Evolutionary conservation across 1,284 basidiomycete genomes (phyloP).

Genomic region (Entoloma clypeatum): DNA sequence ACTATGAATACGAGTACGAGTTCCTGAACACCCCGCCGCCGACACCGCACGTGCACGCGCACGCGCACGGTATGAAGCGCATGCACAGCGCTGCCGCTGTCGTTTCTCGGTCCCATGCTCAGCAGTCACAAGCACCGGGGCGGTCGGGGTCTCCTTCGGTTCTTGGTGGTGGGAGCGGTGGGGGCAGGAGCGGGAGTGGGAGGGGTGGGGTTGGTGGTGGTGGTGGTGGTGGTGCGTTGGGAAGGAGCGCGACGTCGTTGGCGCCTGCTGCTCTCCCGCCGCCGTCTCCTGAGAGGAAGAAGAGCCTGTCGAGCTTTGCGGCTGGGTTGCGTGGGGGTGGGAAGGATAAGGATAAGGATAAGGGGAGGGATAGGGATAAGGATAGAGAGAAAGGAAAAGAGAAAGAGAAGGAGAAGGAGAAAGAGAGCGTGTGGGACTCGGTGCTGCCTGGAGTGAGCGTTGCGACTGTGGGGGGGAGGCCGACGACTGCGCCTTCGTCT

Average conservation of each 20-base stretch:
- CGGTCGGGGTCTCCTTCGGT: too few species aligned
- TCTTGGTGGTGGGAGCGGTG: too few species aligned
- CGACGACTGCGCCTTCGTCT: slow-evolving; percentile 9
- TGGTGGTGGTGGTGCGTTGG: too few species aligned
- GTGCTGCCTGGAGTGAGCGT: too few species aligned
- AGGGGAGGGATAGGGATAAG: slow-evolving; percentile 5
- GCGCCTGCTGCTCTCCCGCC: not conserved
- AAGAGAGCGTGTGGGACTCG: slow-evolving; percentile 5
- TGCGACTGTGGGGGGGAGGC: too few species aligned
- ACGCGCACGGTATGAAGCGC: slow-evolving; percentile 10
- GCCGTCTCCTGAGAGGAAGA: slow-evolving; percentile 13
- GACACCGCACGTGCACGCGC: slow-evolving; percentile 1
- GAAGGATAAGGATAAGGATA: slow-evolving; percentile 10
- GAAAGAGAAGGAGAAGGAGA: slow-evolving; percentile 2
- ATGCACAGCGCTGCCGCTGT: too few species aligned
- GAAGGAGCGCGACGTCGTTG: too few species aligned
- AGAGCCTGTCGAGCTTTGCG: slow-evolving; percentile 12
- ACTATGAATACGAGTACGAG: not conserved
- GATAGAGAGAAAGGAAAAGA: slow-evolving; percentile 8
- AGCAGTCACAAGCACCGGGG: too few species aligned
- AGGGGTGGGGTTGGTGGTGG: too few species aligned
- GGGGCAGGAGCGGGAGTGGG: too few species aligned
- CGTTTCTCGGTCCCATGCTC: too few species aligned
- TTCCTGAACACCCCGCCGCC: slow-evolving; percentile 1
- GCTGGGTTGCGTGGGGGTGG: slow-evolving; percentile 5